Evolutionary conservation across 768 basidiomycete genomes (phyloP).

Genomic region (Sarcodon aspratus): DNA sequence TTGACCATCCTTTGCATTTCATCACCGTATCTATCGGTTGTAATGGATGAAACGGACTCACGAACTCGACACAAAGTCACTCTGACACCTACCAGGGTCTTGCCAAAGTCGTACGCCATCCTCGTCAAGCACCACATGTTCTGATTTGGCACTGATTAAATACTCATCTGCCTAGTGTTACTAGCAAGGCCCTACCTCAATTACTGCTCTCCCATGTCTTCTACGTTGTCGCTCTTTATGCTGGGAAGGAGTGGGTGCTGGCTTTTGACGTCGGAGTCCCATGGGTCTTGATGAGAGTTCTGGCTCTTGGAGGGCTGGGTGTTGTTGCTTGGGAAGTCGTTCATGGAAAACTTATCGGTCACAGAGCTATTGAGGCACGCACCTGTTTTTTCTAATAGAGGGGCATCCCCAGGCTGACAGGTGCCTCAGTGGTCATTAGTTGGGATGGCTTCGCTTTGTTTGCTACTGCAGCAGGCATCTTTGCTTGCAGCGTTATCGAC

Average conservation of each 20-base stretch:
- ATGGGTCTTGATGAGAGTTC: conserved; percentile 65
- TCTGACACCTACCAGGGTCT: conserved; percentile 12
- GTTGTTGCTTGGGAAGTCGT: conserved; percentile 48
- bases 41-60: conserved; percentile 20
- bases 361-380: conserved; percentile 49
- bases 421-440: conserved; percentile 59
- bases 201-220: conserved; percentile 52
- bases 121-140: conserved; percentile 5
- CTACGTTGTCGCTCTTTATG: conserved; percentile 50
- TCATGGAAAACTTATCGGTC: conserved; percentile 42
- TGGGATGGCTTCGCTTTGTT: conserved; percentile 45
- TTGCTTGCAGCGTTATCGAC: conserved; percentile 61
- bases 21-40: not conserved
- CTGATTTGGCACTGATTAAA: conserved; percentile 5
- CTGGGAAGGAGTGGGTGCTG: conserved; percentile 57
- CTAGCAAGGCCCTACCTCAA: conserved; percentile 38
- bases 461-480: conserved; percentile 58
- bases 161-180: conserved; percentile 27
- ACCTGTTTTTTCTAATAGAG: not conserved
- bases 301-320: conserved; percentile 62
- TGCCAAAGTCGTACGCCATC: conserved; percentile 11
- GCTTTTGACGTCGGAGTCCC: conserved; percentile 59
- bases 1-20: not conserved
- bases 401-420: conserved; percentile 4
- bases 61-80: conserved; percentile 24